Base-by-base conservation (phyloP, 2,329 filamentous ascomycete genomes). In the Cladosporium sphaerospermum region DNA sequence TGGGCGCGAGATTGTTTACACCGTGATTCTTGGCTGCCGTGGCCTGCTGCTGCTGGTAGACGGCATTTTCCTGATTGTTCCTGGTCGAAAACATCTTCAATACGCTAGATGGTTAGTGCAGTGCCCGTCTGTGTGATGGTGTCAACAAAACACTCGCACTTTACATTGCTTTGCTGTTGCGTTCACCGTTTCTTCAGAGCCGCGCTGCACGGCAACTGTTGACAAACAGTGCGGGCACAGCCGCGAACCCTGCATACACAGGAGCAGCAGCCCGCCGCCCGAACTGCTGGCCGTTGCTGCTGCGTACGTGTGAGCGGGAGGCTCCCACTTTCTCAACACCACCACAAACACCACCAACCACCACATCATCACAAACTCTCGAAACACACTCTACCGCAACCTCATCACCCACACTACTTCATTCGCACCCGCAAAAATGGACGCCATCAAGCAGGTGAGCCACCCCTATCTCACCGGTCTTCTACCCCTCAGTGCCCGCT, bases 21-120 rank as follows among this genome's bases (percentile, higher is more conserved):
- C 79, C 76, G 61, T 89, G 85, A 66, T 85, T 85, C 71, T 95
- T 96, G 13, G 82, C 78, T 11, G 83, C 81, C 19, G 84, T 83
- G 46, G 77, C 80, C 56, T 83, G 79, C 67, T 90, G 88, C 67
- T 86, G 86, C 60, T 78, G 80, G 67, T 89, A 84, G 63, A 89
- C 81, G 69, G 89, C 73, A 71, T 96, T 96, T 72, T 96, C 91
- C 73, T 96, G 89, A 71, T 96, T 88, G 63, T 84, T 81, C 31
- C 68, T 70, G 66, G 85, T 78, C 56, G 88, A 87, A 67, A 89
- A 77, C 89, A 91, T 95, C 8, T 40, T 33, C 13, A 13, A 18
- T 36, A 36, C n/a, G 34, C 10, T 11, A n/a, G 34, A n/a, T 36
- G 10, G 9, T 11, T 36, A 36, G 34, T 36, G 6, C 10, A 9